Base-by-base conservation (phyloP, 1,284 basidiomycete species). In the Rhizoctonia solani region DNA sequence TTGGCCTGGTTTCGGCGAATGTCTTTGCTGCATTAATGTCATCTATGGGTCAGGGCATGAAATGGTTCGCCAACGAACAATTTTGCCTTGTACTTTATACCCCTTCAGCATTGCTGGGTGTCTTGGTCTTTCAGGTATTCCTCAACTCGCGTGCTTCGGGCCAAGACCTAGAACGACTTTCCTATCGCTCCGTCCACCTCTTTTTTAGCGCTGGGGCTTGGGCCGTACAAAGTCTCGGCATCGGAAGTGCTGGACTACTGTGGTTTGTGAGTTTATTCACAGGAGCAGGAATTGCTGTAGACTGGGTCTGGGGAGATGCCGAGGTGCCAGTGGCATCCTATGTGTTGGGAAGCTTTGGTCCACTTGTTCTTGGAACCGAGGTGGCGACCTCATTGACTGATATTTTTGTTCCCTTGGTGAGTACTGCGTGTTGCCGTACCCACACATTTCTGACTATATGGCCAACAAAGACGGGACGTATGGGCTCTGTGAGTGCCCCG, bases 371-470 rank as follows among this genome's bases (percentile, higher is more conserved):
- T 0, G 91, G 92, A 9, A 80, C 85, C 0, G 86, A 95, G 75
- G 79, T 93, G 23, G 78, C 90, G 59, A 81, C 85, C 42, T 84
- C 85, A 1, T 87, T 92, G 4, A 75, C 95, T 23, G 90, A 96
- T 69, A 89, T 98, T 16, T 97, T 99, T 74, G 93, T 97, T 0
- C 96, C 96, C 0, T 78, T 98, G 72, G 92, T 93, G 69, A 76
- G 87, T 74, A 59, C 71, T 74, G n/a, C n/a, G n/a, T 75, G 72
- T 23, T 73, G 11, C 5, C 19, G 6, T 29, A 16, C 19, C 16
- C 27, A 32, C 47, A 21, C 19, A 32, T 27, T 6, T 3, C 19
- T 50, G 47, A 49, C 13, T 13, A 23, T n/a, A 39, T 59, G 9
- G 46, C 27, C 21, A 34, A 16, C n/a, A 25, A 69, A 90, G 87